Base-by-base conservation (phyloP, 164 flowering plant species). In the Echeveria elegans region DNA sequence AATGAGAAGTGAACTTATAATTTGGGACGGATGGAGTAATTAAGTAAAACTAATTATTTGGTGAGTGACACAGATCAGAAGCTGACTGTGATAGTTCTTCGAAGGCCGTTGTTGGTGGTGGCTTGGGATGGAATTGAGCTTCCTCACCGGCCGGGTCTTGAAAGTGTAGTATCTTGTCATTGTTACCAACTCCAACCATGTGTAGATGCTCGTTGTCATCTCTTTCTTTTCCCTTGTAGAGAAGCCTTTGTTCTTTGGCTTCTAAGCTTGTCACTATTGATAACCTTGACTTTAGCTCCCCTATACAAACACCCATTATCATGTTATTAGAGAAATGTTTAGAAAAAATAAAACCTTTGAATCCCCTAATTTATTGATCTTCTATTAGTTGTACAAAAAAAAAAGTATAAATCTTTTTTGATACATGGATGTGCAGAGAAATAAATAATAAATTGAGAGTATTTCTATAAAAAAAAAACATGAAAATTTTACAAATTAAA, bases 171-270 rank as follows among this genome's bases (percentile, higher is more conserved):
- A 26, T 85, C 64, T 91, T 91, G 85, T 89, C 92, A 72, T 79
- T 81, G 82, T 91, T 83, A 67, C 79, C 68, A 28, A 91, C 92
- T 7, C 97, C 97, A 66, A 85, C 87, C 96, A 91, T 91, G 80
- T 91, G 97, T 16, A 89, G 66, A 66, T 77, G 76, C 37, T 91
- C 97, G 19, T 67, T 45, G 63, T 89, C 88, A 32, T 86, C 97
- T 72, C 88, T 85, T 69, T 91, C 96, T 69, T 88, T 91, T 60
- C 97, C 96, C 80, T 77, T 87, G 83, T 73, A 86, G 70, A 89
- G 53, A 5, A 87, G 70, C 83, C 97, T 86, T 56, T 91, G 97
- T 68, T 83, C 91, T 66, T 69, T 79, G 70, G 92, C 79, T 68
- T 86, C 91, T 76, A 91, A 72, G 23, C 79, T 68, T 5, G 89